Evolutionary conservation across 2,329 filamentous ascomycete species (phyloP).

Genomic region (Bipolaris gigantea): DNA sequence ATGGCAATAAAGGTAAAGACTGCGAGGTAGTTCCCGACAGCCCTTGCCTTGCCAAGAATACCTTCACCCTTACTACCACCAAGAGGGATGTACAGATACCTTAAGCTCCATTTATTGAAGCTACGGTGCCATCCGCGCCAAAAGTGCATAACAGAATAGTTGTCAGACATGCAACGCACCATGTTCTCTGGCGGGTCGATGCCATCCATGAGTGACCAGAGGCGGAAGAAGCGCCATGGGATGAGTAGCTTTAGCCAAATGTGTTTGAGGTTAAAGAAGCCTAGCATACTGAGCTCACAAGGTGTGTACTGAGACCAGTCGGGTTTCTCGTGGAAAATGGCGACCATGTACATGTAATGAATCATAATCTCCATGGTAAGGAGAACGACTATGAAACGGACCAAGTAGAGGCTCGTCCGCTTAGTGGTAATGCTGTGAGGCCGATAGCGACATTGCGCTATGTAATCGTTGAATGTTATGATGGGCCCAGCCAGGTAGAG

Average conservation of each 20-base stretch:
- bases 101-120: conserved; percentile 91
- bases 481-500: conserved; percentile 93
- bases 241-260: conserved; percentile 98
- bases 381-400: conserved; percentile 79
- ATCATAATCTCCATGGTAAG: conserved; percentile 83
- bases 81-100: conserved; percentile 91
- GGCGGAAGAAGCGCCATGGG: conserved; percentile 96
- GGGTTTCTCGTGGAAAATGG: conserved; percentile 80
- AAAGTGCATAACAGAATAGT: conserved; percentile 87
- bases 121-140: conserved; percentile 96
- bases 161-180: conserved; percentile 93
- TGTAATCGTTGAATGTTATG: conserved; percentile 96
- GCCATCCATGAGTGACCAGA: conserved; percentile 90
- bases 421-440: conserved; percentile 68
- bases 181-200: conserved; percentile 98
- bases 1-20: conserved; percentile 97
- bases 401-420: conserved; percentile 77
- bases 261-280: conserved; percentile 93
- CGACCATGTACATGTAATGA: conserved; percentile 91
- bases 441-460: conserved; percentile 78
- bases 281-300: conserved; percentile 84
- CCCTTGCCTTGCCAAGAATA: conserved; percentile 53
- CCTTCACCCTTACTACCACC: conserved; percentile 63
- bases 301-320: conserved; percentile 83
- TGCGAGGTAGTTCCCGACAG: conserved; percentile 73